Evolutionary conservation across 1,284 basidiomycete species (phyloP).

Genomic region (Xerocomus cyaneibrunnescens): DNA sequence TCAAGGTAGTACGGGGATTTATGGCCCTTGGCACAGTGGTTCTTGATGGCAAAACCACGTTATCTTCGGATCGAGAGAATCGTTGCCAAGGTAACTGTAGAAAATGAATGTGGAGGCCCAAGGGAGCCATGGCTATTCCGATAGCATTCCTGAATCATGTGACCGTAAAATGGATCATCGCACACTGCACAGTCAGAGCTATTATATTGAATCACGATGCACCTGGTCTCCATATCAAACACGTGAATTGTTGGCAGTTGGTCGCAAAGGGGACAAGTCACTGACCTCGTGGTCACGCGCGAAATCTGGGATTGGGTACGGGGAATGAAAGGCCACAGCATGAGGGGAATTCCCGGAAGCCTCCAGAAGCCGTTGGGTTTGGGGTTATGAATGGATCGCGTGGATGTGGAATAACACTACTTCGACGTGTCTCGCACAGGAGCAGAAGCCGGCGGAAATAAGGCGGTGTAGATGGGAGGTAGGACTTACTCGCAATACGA

Average conservation of each 20-base stretch:
- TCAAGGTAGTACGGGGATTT: no score
- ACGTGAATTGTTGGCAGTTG: not conserved
- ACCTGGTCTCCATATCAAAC: constrained; percentile 1
- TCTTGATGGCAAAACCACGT: constrained; percentile 1
- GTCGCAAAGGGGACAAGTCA: not conserved
- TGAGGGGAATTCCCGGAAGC: not conserved
- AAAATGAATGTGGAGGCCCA: not conserved
- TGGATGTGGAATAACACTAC: no score
- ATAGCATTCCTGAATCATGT: not conserved
- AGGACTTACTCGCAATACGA: no score
- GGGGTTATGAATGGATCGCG: not conserved
- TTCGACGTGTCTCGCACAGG: not conserved
- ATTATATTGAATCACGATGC: not conserved
- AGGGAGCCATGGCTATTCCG: not conserved
- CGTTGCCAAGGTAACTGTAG: no score
- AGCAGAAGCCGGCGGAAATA: not conserved
- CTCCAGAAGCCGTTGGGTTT: not conserved
- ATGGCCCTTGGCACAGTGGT: constrained; percentile 3
- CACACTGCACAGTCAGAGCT: not conserved
- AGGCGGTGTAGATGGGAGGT: not conserved
- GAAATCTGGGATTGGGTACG: not conserved
- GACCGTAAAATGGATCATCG: not conserved
- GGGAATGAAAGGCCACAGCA: no score
- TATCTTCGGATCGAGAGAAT: not conserved
- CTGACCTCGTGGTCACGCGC: no score